Evolutionary conservation across 2,329 filamentous ascomycete species (phyloP), one percentile per base, ranked within the genome.

Genomic region (Diaporthe vaccinii): DNA sequence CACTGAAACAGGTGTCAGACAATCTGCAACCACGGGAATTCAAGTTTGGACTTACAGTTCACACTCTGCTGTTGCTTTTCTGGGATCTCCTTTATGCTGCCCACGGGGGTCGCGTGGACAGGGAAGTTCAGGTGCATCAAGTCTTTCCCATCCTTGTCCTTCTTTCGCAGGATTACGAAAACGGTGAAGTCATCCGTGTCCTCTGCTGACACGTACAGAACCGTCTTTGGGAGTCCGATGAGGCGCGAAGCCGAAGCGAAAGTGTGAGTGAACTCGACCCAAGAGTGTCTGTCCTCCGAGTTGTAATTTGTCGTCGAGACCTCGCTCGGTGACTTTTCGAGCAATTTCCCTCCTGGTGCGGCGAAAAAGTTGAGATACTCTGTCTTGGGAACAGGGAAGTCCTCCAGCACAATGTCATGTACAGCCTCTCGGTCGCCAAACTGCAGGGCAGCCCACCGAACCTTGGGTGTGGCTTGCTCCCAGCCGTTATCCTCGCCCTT

Each of bases 171-270:
- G 10, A 85, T 82, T 5, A 87, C 80, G 68, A 84, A 88, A 1
- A 87, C 83, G 34, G 81, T 83, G 75, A 89, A 83, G 75, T 89
- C 87, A 68, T 89, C 82, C 20, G 80, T 79, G 17, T 83, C 82
- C 2, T 80, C 78, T 74, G 82, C 85, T 0, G 84, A 86, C 80
- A 89, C 84, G 79, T 86, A 87, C 0, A 89, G 79, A 0, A 85
- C 79, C 0, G 86, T 85, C 77, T 88, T 89, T 10, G 87, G 83
- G 0, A 87, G 79, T 1, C 87, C 87, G n/a, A 87, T 83, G 1
- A 89, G 78, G 5, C 83, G 80, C 0, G 85, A 83, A 2, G 79
- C 78, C 59, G 85, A 78, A 3, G 78, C 28, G 75, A 89, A 88
- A 0, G 80, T 86, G 74, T 84, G 79, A 2, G 78, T 82, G 78